Percentiles rank a stretch among this genome's conserved stretches.
These are phyloP conservation scores for Starmerella riodocensis DNA, from an alignment of 805 yeast genomes.

Conservation along the genomic window DNA sequence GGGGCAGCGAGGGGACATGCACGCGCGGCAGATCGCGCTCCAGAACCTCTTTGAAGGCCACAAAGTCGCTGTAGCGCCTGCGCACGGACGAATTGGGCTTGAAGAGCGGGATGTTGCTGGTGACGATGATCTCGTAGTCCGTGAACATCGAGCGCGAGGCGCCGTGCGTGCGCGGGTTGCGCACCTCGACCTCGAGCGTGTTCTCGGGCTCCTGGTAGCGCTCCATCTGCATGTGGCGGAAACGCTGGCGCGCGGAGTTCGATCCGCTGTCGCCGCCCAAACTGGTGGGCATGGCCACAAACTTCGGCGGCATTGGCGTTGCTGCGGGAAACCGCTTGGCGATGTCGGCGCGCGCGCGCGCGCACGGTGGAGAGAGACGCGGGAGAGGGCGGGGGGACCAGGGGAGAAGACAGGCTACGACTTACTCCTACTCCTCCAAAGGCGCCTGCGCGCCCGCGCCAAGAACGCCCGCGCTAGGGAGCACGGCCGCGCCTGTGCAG, in stretches of 20 bases:
- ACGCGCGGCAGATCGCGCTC: slow-evolving; percentile 69
- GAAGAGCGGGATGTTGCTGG: slow-evolving; percentile 86
- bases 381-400: too few species aligned
- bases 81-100: slow-evolving; percentile 54
- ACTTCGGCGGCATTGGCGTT: slow-evolving; percentile 20
- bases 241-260: slow-evolving; percentile 1
- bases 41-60: slow-evolving; percentile 56
- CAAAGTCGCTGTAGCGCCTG: slow-evolving; percentile 84
- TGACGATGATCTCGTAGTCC: slow-evolving; percentile 79
- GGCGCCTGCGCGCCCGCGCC: too few species aligned
- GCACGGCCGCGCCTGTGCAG: too few species aligned
- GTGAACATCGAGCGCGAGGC: slow-evolving; percentile 57
- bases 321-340: too few species aligned
- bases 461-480: too few species aligned
- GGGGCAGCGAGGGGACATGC: slow-evolving; percentile 77
- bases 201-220: slow-evolving; percentile 91
- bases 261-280: slow-evolving; percentile 7
- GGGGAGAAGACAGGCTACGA: too few species aligned
- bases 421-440: too few species aligned
- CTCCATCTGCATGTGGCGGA: slow-evolving; percentile 32
- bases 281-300: slow-evolving; percentile 17
- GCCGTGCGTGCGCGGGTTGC: slow-evolving; percentile 66
- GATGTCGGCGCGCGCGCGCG: too few species aligned
- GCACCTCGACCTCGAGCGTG: slow-evolving; percentile 80
- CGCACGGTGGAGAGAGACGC: too few species aligned